Base-by-base conservation (phyloP, 2,329 filamentous ascomycete genomes). In the Cryphonectria naterciae region DNA sequence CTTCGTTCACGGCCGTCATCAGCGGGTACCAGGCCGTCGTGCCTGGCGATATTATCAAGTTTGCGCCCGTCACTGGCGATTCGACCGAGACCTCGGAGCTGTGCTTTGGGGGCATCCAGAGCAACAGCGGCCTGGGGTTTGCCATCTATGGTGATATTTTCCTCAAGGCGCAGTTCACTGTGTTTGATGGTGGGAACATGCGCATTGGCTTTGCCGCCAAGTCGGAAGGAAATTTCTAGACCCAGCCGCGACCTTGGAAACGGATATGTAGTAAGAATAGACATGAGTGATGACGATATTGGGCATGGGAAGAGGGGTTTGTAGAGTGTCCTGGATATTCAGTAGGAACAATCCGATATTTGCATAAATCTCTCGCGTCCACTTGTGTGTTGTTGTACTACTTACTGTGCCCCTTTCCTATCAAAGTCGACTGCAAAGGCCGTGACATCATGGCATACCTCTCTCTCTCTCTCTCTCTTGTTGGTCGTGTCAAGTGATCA, bases 111-210 rank as follows among this genome's bases (percentile, higher is more conserved):
- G 91, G 91, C 63, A 85, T 93, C 68, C 91, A 93, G 84, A 81
- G 81, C 73, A 84, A 86, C 75, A 76, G 79, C 1, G 87, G 85
- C 22, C 80, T 91, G 64, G 85, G 85, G 5, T 84, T 91, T 77
- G 86, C 84, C 70, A 92, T 93, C 76, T 90, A 92, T 72, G 91
- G 91, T 11, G 90, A 92, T 74, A 84, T 91, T 74, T 92, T 92
- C 82, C 83, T 93, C 69, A 92, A 92, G 86, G 85, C 85, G 74
- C 88, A 91, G 77, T 92, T 90, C 75, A 88, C 89, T 46, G 86
- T 93, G 41, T 92, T 91, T 74, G 86, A 91, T 75, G 79, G 81
- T 2, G 80, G 82, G 5, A 81, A 82, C 8, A 78, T 78, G 65
- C 78, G 80, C 73, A 77, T 88, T 46, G 86, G 85, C 13, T 85